Evolutionary conservation across 352 stramenopile genomes (phyloP).

Genomic region (Phytophthora sp.): DNA sequence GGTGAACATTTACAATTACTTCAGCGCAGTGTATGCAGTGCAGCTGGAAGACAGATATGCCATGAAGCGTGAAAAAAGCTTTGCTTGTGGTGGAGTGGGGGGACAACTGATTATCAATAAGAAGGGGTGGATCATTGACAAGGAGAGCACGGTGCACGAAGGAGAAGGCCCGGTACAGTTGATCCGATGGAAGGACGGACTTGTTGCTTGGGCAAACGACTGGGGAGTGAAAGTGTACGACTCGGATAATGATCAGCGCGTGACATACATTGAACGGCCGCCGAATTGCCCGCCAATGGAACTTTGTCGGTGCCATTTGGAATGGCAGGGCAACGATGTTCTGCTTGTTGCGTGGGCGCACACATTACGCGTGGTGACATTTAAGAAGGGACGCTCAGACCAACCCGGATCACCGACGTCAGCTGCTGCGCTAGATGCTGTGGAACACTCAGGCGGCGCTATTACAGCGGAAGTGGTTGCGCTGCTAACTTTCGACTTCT

Average conservation of each 20-base stretch:
- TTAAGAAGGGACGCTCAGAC: slow-evolving; percentile 51
- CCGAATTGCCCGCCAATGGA: slow-evolving; percentile 84
- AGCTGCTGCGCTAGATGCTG: slow-evolving; percentile 27
- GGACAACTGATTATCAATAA: slow-evolving; percentile 88
- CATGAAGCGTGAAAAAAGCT: slow-evolving; percentile 81
- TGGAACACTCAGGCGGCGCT: slow-evolving; percentile 28
- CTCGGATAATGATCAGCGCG: slow-evolving; percentile 67
- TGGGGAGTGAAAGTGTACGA: slow-evolving; percentile 90
- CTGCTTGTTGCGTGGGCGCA: slow-evolving; percentile 81
- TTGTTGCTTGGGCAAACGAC: slow-evolving; percentile 87
- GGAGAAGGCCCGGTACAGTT: slow-evolving; percentile 80
- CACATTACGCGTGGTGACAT: slow-evolving; percentile 80
- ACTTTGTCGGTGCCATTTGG: slow-evolving; percentile 79
- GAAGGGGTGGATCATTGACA: slow-evolving; percentile 90
- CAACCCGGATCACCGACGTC: slow-evolving; percentile 45
- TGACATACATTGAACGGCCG: slow-evolving; percentile 86
- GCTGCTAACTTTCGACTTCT: slow-evolving; percentile 85
- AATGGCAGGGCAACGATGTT: slow-evolving; percentile 67
- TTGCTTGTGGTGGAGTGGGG: slow-evolving; percentile 78
- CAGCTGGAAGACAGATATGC: slow-evolving; percentile 82
- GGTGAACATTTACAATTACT: slow-evolving; percentile 92
- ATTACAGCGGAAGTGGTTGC: slow-evolving; percentile 75
- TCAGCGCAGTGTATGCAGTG: slow-evolving; percentile 81
- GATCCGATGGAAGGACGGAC: slow-evolving; percentile 81
- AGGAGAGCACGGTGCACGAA: slow-evolving; percentile 85